Percentiles rank a stretch among this genome's conserved stretches.
Conservation (phyloP, 2,329 filamentous ascomycete species). For the Ceratocystis destructans region DNA sequence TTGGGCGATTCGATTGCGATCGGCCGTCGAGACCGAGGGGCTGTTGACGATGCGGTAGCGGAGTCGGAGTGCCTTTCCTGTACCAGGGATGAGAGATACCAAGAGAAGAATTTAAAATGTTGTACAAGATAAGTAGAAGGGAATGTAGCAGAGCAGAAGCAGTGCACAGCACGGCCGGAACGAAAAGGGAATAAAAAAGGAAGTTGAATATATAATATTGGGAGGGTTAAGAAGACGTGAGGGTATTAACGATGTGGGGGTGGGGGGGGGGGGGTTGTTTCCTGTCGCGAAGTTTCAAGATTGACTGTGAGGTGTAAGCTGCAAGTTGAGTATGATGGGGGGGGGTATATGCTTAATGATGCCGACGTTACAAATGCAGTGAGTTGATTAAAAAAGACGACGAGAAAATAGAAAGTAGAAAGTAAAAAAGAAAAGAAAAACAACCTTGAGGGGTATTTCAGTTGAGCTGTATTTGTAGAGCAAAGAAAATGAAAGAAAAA, state of each 20-base stretch:
- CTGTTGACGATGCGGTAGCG: background rate
- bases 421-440: background rate
- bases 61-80: background rate
- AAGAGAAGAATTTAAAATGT: background rate
- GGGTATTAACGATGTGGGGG: background rate
- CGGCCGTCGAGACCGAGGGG: background rate
- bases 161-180: constrained; percentile 8
- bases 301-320: too few species aligned
- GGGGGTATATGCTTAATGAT: background rate
- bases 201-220: background rate
- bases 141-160: background rate
- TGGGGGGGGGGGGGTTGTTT: background rate
- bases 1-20: background rate
- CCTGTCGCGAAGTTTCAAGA: background rate
- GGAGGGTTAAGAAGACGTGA: background rate
- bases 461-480: background rate
- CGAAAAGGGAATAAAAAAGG: background rate
- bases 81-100: background rate
- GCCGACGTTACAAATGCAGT: constrained; percentile 2
- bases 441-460: background rate
- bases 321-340: background rate
- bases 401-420: background rate
- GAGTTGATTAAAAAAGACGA: background rate
- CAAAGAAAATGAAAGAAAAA: background rate
- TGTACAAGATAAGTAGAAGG: background rate